Base-by-base conservation (phyloP, 2,329 filamentous ascomycete species). In the Aspergillus eucalypticola region DNA sequence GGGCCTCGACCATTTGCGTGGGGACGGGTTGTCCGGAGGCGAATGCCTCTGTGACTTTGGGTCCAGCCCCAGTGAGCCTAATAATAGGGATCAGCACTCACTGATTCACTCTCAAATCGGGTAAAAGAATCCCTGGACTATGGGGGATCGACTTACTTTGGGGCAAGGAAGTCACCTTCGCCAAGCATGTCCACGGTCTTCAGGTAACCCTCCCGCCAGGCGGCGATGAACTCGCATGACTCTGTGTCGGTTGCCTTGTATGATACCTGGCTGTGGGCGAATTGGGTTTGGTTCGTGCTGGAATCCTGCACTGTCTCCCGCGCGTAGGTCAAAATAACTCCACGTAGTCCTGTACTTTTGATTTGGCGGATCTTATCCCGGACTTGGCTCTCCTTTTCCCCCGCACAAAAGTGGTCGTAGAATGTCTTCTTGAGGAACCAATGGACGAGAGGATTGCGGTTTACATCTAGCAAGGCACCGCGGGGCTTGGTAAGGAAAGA, bases 371-470 rank as follows among this genome's bases (percentile, higher is more conserved):
- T 85, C 0, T 89, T 92, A n/a, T 32, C 17, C 80, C 58, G 85
- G 23, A 25, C 75, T 52, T 81, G 79, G 3, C 94, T 88, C 75
- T 96, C 90, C 1, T 73, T 89, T 78, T 93, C 90, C 35, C 93
- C 93, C 0, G 91, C 91, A 75, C 93, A 96, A 76, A 96, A 96
- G 71, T 96, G 93, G 15, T 88, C 87, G 73, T 96, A 96, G 71
- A 96, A 69, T 0, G 69, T 70, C 48, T 64, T 68, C 49, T 93
- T 93, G 53, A 96, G 80, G 41, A 92, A 74, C 59, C 80, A 84
- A 52, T 86, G 83, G 15, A 96, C 82, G 2, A 95, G 55, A 0
- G 87, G 88, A 71, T 96, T 96, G 49, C 79, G 81, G 71, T 96
- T 91, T 3, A 92, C 87, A 73, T 88, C 88, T 58, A 94, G 80